These are phyloP conservation scores for Botrytis medusae DNA, from an alignment of 2,329 filamentous ascomycete species.

Conservation along the genomic window DNA sequence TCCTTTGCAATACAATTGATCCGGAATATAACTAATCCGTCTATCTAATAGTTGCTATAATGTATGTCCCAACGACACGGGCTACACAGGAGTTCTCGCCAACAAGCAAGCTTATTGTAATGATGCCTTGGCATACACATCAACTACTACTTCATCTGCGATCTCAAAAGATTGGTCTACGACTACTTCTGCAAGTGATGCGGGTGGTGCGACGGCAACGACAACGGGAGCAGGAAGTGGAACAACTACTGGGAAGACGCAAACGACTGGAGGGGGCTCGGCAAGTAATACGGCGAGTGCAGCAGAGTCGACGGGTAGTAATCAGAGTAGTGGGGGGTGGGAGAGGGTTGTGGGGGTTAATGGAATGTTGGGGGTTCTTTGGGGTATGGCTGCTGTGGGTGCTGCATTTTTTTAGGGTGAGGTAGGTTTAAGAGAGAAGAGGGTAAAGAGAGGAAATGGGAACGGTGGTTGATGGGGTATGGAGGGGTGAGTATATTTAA, in stretches of 20 bases:
- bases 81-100: conserved; percentile 26
- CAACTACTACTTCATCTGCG: conserved; percentile 24
- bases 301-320: not conserved
- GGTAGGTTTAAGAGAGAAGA: no score
- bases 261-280: conserved; percentile 8
- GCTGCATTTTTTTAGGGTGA: not conserved
- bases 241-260: conserved; percentile 19
- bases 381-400: not conserved
- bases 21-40: not conserved
- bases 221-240: conserved; percentile 12
- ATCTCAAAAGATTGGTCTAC: conserved; percentile 29
- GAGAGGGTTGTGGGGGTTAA: not conserved
- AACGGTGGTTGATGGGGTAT: not conserved
- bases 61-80: conserved; percentile 57
- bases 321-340: not conserved
- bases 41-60: conserved; percentile 54
- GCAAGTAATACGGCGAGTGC: conserved; percentile 23
- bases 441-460: no score
- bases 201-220: conserved; percentile 7
- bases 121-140: conserved; percentile 30
- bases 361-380: not conserved
- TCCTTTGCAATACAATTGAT: not conserved
- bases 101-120: conserved; percentile 34
- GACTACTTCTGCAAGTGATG: conserved; percentile 12
- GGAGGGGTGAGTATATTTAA: not conserved